Evolutionary conservation across 331 rosid genomes (phyloP), one percentile per base, ranked within the genome.

Genomic region (Rhamnella rubrinervis): DNA sequence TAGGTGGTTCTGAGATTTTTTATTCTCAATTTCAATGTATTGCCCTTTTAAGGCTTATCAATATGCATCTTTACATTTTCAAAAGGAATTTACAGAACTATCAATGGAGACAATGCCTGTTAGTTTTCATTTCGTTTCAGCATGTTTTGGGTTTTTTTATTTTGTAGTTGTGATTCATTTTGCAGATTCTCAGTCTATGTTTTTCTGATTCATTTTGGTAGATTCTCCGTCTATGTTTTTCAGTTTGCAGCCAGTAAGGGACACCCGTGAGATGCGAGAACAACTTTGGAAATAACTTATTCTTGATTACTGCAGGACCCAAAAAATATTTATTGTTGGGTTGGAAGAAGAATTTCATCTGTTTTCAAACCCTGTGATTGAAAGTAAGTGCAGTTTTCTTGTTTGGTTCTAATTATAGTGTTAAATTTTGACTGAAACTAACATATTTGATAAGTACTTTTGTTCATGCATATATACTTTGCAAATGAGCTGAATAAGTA

Each of bases 211-310:
- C n/a, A n/a, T n/a, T n/a, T n/a, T n/a, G n/a, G n/a, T n/a, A n/a
- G n/a, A n/a, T n/a, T n/a, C n/a, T n/a, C n/a, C n/a, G n/a, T n/a
- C n/a, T 53, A 16, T 53, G 21, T 53, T 15, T 53, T 53, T 71
- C 87, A 92, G 98, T 61, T 86, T 95, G 83, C 98, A 91, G 85
- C 92, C 96, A n/a, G 88, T 95, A 26, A 87, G 95, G 80, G 98
- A 89, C 31, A 95, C 93, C 55, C 86, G 96, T 55, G 93, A 91
- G 76, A 93, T 91, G 80, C 98, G 91, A 79, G 55, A 87, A 60
- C 97, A 91, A 31, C 81, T 95, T 5, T 95, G 97, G 97, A 95
- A 87, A 80, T 95, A 91, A 25, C 98, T 95, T 56, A 91, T 95
- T 72, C 77, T 91, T 55, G 95, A 95, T 71, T 95, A 81, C 66